phyloP scores from a whole-genome alignment of 2,329 filamentous ascomycete genomes.

The Ambrosiella beaveri region DNA sequence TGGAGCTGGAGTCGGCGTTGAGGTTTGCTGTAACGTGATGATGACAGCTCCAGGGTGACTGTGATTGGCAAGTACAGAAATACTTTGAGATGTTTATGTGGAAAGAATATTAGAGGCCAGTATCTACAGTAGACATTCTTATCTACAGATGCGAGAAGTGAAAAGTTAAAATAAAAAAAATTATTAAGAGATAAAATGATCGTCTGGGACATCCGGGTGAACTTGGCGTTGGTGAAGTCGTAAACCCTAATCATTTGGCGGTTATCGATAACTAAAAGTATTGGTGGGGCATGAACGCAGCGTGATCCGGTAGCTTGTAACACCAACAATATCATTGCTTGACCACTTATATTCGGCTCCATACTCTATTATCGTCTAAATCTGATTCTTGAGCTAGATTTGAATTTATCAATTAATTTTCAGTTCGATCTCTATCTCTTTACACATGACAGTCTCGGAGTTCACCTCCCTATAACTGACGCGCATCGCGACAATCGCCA shows the following conservation, averaged over 20 bases:
- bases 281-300: background rate
- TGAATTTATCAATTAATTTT: background rate
- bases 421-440: background rate
- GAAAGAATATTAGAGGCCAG: too few species aligned
- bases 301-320: background rate
- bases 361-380: too few species aligned
- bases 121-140: too few species aligned
- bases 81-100: too few species aligned
- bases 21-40: background rate
- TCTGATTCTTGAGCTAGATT: too few species aligned
- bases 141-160: too few species aligned
- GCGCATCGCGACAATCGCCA: background rate
- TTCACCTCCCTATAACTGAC: background rate
- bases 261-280: background rate
- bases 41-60: background rate
- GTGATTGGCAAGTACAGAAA: too few species aligned
- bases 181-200: background rate
- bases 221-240: background rate
- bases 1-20: background rate
- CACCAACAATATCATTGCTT: background rate
- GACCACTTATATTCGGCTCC: background rate
- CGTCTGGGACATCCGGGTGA: background rate
- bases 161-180: background rate
- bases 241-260: background rate
- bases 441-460: background rate